Conservation (phyloP, 2,329 filamentous ascomycete genomes). For the Fusarium tanahbumbuense region DNA sequence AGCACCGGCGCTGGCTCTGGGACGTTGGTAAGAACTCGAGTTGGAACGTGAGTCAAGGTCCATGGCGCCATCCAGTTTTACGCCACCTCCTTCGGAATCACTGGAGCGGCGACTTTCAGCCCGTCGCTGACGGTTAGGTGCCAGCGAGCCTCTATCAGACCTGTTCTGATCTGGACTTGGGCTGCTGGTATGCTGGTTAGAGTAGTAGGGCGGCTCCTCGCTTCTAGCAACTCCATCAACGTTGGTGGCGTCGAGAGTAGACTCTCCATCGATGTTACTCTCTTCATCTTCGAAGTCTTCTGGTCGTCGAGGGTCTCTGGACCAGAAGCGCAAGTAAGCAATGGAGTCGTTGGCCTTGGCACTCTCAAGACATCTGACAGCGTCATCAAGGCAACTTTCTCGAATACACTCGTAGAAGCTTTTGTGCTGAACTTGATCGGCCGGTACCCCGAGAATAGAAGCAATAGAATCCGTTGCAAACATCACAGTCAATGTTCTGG, state of each 20-base stretch:
- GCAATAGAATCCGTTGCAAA: conserved; percentile 83
- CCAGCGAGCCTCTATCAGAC: background rate
- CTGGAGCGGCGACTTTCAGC: conserved; percentile 50
- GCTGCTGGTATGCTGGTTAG: background rate
- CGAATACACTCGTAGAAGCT: conserved; percentile 92
- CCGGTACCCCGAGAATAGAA: conserved; percentile 78
- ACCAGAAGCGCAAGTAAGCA: conserved; percentile 88
- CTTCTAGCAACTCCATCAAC: background rate
- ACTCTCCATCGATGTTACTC: conserved; percentile 51
- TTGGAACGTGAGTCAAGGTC: conserved; percentile 52
- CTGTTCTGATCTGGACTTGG: background rate
- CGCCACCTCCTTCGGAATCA: conserved; percentile 60
- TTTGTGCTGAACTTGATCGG: conserved; percentile 76
- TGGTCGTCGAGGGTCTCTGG: conserved; percentile 75
- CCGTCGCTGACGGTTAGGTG: conserved; percentile 7
- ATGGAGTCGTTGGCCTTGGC: conserved; percentile 93
- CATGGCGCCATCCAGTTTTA: conserved; percentile 58
- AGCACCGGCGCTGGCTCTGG: conserved; percentile 25
- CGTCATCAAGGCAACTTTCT: conserved; percentile 79
- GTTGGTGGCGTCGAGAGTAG: conserved; percentile 1
- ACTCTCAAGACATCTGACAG: conserved; percentile 81
- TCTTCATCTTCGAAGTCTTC: conserved; percentile 61
- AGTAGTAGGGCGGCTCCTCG: conserved; percentile 11
- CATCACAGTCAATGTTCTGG: conserved; percentile 84
- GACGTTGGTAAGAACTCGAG: background rate